Conservation (phyloP, 2,329 filamentous ascomycete species). For the Aspergillus texensis region DNA sequence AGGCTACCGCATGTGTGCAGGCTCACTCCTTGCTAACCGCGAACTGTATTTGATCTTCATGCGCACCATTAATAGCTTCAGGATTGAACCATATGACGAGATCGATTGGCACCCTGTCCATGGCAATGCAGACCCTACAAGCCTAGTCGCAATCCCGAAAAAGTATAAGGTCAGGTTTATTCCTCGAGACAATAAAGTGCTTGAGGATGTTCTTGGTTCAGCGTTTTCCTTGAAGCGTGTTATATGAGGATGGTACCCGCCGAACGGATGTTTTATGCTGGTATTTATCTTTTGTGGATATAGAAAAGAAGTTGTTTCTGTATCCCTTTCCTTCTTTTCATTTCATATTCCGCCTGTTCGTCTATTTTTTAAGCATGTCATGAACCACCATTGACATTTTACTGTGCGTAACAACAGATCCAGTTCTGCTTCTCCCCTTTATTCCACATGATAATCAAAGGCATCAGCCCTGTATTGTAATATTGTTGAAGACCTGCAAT, state of each 20-base stretch:
- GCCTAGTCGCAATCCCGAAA: slow-evolving; percentile 63
- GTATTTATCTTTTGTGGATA: not conserved
- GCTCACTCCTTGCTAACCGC: slow-evolving; percentile 63
- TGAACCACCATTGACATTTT: not conserved
- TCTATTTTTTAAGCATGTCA: not conserved
- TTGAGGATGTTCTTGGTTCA: slow-evolving; percentile 45
- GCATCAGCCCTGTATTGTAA: not conserved
- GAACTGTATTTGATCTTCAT: slow-evolving; percentile 68
- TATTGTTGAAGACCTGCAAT: not conserved
- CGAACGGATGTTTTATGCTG: not conserved
- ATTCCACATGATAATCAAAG: not conserved
- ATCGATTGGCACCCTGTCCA: slow-evolving; percentile 62
- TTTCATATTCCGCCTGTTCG: not conserved
- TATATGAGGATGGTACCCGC: not conserved
- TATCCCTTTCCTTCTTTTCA: not conserved
- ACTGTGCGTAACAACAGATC: not conserved
- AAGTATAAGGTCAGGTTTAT: slow-evolving; percentile 62
- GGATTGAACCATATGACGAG: slow-evolving; percentile 57
- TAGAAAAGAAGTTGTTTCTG: not conserved
- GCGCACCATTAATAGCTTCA: slow-evolving; percentile 64
- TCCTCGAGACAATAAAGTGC: slow-evolving; percentile 53
- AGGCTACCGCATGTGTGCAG: slow-evolving; percentile 70
- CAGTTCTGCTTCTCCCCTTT: not conserved
- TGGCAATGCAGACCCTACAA: slow-evolving; percentile 64
- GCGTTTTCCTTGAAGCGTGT: not conserved